phyloP scores from a whole-genome alignment of 306 rosid species.

The Gillenia trifoliata region DNA sequence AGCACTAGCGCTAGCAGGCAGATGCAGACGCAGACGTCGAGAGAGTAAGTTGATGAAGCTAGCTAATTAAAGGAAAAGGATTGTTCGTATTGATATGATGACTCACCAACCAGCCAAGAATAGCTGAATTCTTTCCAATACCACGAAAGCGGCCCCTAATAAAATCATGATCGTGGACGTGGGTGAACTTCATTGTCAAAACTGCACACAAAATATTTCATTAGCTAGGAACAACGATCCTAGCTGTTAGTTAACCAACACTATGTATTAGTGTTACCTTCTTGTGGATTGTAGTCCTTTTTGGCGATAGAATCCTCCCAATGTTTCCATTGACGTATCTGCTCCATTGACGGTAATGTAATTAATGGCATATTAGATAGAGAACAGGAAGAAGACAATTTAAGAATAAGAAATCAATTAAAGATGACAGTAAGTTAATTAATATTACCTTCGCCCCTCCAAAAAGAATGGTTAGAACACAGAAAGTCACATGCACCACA shows the following conservation, averaged over 20 bases:
- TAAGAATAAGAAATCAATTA: background rate
- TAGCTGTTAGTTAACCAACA: background rate
- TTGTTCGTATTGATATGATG: too few relatives aligned
- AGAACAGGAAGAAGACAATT: background rate
- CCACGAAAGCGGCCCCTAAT: constrained; percentile 26
- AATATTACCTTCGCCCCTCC: constrained; percentile 25
- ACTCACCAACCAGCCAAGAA: constrained; percentile 36
- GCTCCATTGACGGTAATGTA: background rate
- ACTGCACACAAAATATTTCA: constrained; percentile 1
- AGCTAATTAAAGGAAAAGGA: too few relatives aligned
- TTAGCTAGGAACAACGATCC: background rate
- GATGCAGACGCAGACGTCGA: background rate
- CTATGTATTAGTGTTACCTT: background rate
- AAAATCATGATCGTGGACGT: constrained; percentile 26
- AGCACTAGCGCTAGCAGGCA: too few relatives aligned
- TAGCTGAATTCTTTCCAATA: constrained; percentile 19
- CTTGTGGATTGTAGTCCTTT: constrained; percentile 23
- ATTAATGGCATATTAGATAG: background rate
- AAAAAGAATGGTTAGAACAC: constrained; percentile 30
- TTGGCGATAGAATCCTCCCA: constrained; percentile 31
- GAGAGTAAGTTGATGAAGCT: background rate
- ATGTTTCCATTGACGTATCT: constrained; percentile 33
- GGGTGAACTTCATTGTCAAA: constrained; percentile 22
- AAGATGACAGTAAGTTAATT: background rate
- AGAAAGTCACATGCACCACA: constrained; percentile 33